phyloP scores from a whole-genome alignment of 306 rosid species.

The Prunus salicina region DNA sequence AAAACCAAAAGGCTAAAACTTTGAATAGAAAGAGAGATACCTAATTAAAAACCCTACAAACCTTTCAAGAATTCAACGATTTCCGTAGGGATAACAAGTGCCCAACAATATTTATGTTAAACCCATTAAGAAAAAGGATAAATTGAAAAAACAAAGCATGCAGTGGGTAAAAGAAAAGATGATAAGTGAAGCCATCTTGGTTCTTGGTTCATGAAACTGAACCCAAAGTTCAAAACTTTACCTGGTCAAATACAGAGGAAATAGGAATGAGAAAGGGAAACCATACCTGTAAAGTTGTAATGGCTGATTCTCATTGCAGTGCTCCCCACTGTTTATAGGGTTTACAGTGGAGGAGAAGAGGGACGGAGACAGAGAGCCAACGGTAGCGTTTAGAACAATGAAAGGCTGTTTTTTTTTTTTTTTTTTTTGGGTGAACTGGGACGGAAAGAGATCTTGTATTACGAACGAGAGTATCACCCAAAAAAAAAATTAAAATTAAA shows the following conservation, averaged over 20 bases:
- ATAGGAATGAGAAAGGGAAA: background rate
- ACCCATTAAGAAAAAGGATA: background rate
- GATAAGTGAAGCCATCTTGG: background rate
- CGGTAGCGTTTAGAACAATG: conserved; percentile 21
- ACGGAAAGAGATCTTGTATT: no score
- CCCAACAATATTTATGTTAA: background rate
- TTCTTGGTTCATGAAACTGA: background rate
- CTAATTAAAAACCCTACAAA: background rate
- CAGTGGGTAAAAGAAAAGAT: background rate
- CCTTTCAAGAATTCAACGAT: background rate
- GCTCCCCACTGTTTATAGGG: conserved; percentile 13
- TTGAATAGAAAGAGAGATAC: background rate
- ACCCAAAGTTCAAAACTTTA: background rate
- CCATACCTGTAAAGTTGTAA: conserved; percentile 16
- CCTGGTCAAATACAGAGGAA: background rate
- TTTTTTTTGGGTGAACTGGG: no score
- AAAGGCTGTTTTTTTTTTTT: background rate
- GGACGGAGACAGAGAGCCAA: background rate
- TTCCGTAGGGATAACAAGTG: background rate
- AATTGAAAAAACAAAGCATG: background rate
- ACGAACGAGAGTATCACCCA: no score
- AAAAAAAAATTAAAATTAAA: no score
- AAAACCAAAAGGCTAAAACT: background rate
- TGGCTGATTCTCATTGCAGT: conserved; percentile 12
- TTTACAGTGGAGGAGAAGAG: background rate